phyloP scores from a whole-genome alignment of 305 asterid species.

The Fraxinus paxiana region DNA sequence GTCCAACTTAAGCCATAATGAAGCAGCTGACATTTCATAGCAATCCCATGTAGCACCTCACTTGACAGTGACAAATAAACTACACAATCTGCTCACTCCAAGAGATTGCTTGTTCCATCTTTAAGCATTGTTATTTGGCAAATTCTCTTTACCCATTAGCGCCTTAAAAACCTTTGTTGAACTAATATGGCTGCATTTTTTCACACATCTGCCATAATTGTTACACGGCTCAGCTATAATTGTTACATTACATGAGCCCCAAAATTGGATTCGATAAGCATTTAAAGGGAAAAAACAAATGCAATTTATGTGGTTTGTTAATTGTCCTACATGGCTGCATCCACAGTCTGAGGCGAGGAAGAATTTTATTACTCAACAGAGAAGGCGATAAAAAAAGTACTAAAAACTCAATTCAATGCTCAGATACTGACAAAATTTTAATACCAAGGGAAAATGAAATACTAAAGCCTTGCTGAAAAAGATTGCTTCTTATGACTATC shows the following conservation, averaged over 20 bases:
- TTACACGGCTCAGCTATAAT: background rate
- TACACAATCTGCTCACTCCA: background rate
- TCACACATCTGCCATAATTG: background rate
- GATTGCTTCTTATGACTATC: background rate
- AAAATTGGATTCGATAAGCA: background rate
- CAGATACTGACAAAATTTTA: background rate
- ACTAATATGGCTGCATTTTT: background rate
- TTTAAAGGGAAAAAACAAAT: background rate
- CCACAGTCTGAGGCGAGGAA: background rate
- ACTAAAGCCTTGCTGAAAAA: background rate
- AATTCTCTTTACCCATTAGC: background rate
- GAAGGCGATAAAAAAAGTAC: background rate
- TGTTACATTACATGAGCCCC: background rate
- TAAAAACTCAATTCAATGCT: background rate
- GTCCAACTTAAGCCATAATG: background rate
- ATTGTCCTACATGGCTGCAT: background rate
- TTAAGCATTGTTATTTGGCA: background rate
- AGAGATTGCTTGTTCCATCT: background rate
- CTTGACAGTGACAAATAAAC: background rate
- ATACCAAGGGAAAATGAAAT: background rate
- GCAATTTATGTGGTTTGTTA: background rate
- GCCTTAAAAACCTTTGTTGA: background rate
- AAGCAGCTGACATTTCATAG: background rate
- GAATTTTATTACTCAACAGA: background rate
- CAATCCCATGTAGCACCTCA: background rate